Evolutionary conservation across 2,329 filamentous ascomycete species (phyloP), one percentile per base, ranked within the genome.

Genomic region (Ceratocystis harringtonii): DNA sequence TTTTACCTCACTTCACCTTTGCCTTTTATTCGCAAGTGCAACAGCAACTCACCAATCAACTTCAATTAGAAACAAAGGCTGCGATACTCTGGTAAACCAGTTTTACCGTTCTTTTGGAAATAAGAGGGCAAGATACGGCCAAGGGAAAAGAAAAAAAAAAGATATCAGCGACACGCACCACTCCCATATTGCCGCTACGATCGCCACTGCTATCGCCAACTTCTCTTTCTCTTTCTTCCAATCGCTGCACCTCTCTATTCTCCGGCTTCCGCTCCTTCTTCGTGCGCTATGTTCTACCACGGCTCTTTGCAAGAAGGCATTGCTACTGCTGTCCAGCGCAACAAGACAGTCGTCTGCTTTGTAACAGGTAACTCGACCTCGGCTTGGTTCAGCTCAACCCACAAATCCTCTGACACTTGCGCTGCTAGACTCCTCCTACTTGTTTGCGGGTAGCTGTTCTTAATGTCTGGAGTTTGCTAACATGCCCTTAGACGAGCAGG

Each of bases 301-400:
- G 92, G 91, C 19, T 85, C 84, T 68, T 76, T 96, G 22, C 88
- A 95, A 71, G 86, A 87, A 71, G 92, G 90, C 67, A 95, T 96
- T 70, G 80, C 82, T 41, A 78, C 83, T 22, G 90, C 92, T 12
- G 80, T 96, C 5, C 81, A 84, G 68, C 80, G 92, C 73, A 78
- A 83, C 67, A 95, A 92, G 75, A 80, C 88, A 19, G 88, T 96
- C 0, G 82, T 89, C 36, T 95, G 90, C 76, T 95, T 96, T 74
- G 86, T 96, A 41, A 84, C 85, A 72, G 87, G 89, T 90, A 74
- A 69, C 78, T 69, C 68, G 65, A 15, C 41, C 44, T 17, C 58
- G 10, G 44, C 28, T 28, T 28, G 28, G 28, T 5, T 28, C 28
- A 28, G 2, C n/a, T 30, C 25, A 5, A 19, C 25, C 28, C 5